Base-by-base conservation (phyloP, 1,139 yeast genomes). In the Blastobotrys aristatus region DNA sequence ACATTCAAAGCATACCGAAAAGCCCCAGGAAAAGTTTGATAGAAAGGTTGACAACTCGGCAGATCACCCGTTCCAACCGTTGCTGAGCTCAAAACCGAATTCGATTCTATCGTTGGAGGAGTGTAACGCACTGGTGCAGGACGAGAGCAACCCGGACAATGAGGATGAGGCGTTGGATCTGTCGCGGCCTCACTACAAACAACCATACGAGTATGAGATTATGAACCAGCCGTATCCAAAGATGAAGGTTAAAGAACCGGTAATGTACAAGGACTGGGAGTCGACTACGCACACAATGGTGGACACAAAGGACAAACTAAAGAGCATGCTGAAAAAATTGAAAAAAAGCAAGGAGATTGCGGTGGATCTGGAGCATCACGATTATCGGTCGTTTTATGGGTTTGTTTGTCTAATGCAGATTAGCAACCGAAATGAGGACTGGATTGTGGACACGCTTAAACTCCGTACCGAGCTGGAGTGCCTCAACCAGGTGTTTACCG, bases 291-390 rank as follows among this genome's bases (percentile, higher is more conserved):
- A 92, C 2, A 73, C 69, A 1, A 88, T 92, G 86, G 86, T 94
- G 1, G 89, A 84, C 53, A 74, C 75, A 1, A 68, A 69, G 1
- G 80, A 75, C 16, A 69, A 71, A 31, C 65, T 92, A 33, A 58
- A 68, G 0, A 63, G 63, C 4, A 78, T 94, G 84, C 58, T 88
- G 1, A 60, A 67, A 0, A 76, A 72, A 11, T 71, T 94, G 45
- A 64, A 66, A 42, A 59, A 63, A 1, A 74, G 74, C 52, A 66
- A 72, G 1, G 96, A 80, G 53, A 77, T 94, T 37, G 98, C 98
- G 0, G 84, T 94, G n/a, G 99, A 94, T 73, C 76, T 94, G 55
- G 99, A 94, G 63, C 98, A 94, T 66, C 98, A 94, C 62, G 97
- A 90, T 60, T 85, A 78, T 63, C 75, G 97, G 65, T 76, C 96